These are phyloP conservation scores for Hypholoma sublateritium DNA, from an alignment of 768 basidiomycete species.

Conservation along the genomic window DNA sequence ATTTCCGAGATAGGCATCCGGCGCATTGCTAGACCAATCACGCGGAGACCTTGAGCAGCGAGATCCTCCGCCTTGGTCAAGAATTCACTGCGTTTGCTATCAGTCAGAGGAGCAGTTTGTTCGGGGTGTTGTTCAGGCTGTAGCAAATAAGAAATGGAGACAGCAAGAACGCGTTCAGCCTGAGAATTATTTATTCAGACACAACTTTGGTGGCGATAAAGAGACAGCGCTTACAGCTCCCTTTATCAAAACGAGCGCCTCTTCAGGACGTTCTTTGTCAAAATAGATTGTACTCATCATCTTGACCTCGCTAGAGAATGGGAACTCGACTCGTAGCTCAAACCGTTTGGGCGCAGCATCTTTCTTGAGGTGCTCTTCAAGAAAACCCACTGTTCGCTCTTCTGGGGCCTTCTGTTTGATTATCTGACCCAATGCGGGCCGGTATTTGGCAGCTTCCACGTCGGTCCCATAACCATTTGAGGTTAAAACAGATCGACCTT, in stretches of 20 bases:
- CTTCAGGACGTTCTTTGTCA: conserved; percentile 23
- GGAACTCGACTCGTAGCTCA: conserved; percentile 35
- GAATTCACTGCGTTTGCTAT: conserved; percentile 25
- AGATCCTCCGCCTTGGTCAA: conserved; percentile 35
- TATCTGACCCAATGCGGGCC: conserved; percentile 27
- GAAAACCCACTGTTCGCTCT: conserved; percentile 16
- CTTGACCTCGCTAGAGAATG: conserved; percentile 54
- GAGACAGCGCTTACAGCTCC: conserved; percentile 30
- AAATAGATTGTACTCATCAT: conserved; percentile 44
- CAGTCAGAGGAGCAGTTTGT: conserved; percentile 26
- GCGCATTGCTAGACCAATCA: conserved; percentile 36
- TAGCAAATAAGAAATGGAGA: conserved; percentile 35
- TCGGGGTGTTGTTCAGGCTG: conserved; percentile 23
- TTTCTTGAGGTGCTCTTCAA: conserved; percentile 16
- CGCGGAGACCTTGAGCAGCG: conserved; percentile 39
- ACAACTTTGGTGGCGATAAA: not conserved
- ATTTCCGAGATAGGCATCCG: conserved; percentile 18
- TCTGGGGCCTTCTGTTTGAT: conserved; percentile 18
- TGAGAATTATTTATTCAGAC: conserved; percentile 6
- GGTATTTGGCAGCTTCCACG: conserved; percentile 10
- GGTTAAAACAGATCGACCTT: conserved; percentile 34
- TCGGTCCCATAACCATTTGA: conserved; percentile 23
- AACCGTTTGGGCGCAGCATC: conserved; percentile 23
- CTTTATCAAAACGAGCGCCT: conserved; percentile 30
- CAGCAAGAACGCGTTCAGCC: conserved; percentile 51